Evolutionary conservation across 257 asterid species (phyloP).

Genomic region (Haberlea rhodopensis): DNA sequence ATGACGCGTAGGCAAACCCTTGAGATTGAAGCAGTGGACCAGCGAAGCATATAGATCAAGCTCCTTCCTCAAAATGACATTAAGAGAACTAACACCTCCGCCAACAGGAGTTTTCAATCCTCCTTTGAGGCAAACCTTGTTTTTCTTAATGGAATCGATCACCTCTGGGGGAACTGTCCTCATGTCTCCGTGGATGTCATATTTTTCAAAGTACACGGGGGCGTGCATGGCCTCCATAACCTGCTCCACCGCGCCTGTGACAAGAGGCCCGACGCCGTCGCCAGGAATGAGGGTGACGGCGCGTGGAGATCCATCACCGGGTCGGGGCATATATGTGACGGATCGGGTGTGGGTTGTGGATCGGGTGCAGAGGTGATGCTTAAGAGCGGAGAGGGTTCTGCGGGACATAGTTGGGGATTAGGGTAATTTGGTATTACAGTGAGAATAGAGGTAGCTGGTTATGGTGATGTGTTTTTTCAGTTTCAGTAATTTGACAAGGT

Average conservation of each 20-base stretch:
- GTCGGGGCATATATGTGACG: too few species aligned
- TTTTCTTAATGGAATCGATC: too few species aligned
- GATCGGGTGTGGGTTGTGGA: too few species aligned
- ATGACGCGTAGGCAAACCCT: slow-evolving; percentile 78
- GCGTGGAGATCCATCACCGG: slow-evolving; percentile 86
- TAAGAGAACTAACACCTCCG: too few species aligned
- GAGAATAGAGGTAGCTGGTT: too few species aligned
- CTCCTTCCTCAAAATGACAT: too few species aligned
- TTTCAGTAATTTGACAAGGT: too few species aligned
- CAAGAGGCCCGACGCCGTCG: slow-evolving; percentile 93
- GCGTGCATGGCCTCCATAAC: slow-evolving; percentile 92
- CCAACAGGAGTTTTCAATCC: too few species aligned
- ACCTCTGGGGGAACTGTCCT: slow-evolving; percentile 62
- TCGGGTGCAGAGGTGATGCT: slow-evolving; percentile 32
- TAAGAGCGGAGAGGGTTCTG: slow-evolving; percentile 46
- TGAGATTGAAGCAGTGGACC: slow-evolving; percentile 80
- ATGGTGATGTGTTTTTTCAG: too few species aligned
- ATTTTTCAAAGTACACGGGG: slow-evolving; percentile 84
- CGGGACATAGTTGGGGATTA: too few species aligned
- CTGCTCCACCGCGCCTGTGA: slow-evolving; percentile 93
- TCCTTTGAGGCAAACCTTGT: too few species aligned
- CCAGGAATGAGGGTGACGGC: slow-evolving; percentile 89
- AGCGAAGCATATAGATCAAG: slow-evolving; percentile 93
- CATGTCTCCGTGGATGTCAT: slow-evolving; percentile 76
- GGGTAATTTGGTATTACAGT: too few species aligned